Evolutionary conservation across 257 asterid genomes (phyloP), one percentile per base, ranked within the genome.

Genomic region (Gentiana straminea): DNA sequence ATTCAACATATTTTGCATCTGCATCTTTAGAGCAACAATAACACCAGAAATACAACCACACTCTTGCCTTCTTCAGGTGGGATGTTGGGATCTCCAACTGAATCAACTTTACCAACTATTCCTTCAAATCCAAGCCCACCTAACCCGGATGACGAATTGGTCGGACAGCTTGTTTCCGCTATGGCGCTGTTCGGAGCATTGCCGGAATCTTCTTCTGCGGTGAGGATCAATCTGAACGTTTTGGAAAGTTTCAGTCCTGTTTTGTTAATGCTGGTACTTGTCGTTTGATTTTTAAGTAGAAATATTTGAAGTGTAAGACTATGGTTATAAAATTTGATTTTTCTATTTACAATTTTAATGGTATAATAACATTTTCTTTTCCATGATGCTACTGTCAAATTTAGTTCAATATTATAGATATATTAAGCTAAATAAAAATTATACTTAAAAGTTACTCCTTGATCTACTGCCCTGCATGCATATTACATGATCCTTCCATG

Each of bases 31-130:
- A 15, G 24, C 24, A 15, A 15, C 24, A 15, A 15, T 15, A 15
- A 15, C 24, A 15, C 24, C 24, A 15, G 24, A 15, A 15, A 15
- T 15, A 15, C 24, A 15, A 15, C 24, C 24, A 15, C 94, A 5
- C 90, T 84, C 34, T 52, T 84, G 13, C 94, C 94, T 38, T 69
- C 87, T 12, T 79, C 90, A 0, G 77, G 78, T 8, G 68, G 68
- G 53, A 41, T 59, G 62, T 63, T 56, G 38, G 49, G 49, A 38
- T 56, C 60, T 32, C 9, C 60, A 33, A 15, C 62, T 10, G 75
- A 65, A 41, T 55, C 75, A 5, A 41, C 66, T 46, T 43, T 69
- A 36, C 83, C 87, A 1, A 81, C 85, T 4, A 79, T 84, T 33
- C 94, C 90, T 2, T 84, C 94, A 7, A 70, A 67, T 13, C 84